Evolutionary conservation across 1,139 yeast genomes (phyloP).

Genomic region (Yamadazyma atlantica): DNA sequence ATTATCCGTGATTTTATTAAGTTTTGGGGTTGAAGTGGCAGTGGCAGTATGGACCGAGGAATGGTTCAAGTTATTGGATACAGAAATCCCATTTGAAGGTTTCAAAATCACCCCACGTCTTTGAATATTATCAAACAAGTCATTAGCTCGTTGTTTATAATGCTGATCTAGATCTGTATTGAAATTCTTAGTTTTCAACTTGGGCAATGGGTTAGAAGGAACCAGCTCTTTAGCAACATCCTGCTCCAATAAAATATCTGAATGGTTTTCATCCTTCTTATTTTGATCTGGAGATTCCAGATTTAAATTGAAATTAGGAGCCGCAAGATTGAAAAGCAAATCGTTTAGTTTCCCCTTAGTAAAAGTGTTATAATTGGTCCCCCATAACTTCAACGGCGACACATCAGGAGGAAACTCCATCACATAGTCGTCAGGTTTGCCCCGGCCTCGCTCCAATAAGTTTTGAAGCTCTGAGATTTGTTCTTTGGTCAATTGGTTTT

Average conservation of each 20-base stretch:
- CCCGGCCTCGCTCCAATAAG: constrained; percentile 19
- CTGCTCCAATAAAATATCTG: constrained; percentile 1
- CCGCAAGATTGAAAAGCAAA: constrained; percentile 28
- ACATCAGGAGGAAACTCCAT: constrained; percentile 12
- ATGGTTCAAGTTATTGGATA: constrained; percentile 2
- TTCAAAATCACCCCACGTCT: constrained; percentile 25
- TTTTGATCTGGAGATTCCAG: not conserved
- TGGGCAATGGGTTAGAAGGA: constrained; percentile 19
- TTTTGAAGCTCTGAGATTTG: constrained; percentile 24
- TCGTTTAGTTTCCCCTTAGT: constrained; percentile 40
- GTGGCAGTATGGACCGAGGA: constrained; percentile 18
- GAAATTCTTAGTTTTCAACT: constrained; percentile 31
- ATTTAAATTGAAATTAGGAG: constrained; percentile 11
- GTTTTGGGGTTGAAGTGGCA: constrained; percentile 42
- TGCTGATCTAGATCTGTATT: constrained; percentile 36
- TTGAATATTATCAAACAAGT: constrained; percentile 40
- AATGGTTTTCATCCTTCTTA: constrained; percentile 1
- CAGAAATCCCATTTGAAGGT: constrained; percentile 10
- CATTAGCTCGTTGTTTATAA: constrained; percentile 39
- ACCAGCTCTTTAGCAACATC: too few species aligned
- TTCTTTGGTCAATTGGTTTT: constrained; percentile 19
- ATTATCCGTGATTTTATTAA: constrained; percentile 18
- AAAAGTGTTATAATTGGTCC: constrained; percentile 41
- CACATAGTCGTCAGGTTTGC: constrained; percentile 13
- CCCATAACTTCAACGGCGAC: constrained; percentile 43